phyloP scores from a whole-genome alignment of 179 eudicot species.

The Heliamphora ciliata region DNA sequence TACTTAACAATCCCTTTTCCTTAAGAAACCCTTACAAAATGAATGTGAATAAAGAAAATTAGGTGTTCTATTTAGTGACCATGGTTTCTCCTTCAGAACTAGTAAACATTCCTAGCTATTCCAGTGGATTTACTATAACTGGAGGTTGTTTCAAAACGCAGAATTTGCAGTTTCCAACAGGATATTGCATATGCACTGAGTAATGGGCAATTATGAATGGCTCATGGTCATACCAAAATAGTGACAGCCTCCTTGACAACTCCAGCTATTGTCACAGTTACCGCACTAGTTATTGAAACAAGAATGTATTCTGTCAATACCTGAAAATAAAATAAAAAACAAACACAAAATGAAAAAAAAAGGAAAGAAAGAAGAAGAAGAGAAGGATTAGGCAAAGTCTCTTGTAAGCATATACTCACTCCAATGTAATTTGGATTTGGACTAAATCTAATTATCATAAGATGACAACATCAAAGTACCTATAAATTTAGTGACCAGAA shows the following conservation, averaged over 20 bases:
- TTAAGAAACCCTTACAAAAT: neutral
- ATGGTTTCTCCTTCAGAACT: neutral
- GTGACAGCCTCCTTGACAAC: conserved; percentile 98
- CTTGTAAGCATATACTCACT: neutral
- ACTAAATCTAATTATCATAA: conserved; percentile 9
- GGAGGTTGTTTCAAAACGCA: neutral
- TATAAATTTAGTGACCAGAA: neutral
- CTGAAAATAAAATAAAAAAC: conserved; percentile 30
- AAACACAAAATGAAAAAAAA: neutral
- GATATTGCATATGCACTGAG: neutral
- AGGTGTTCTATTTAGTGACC: neutral
- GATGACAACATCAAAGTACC: conserved; percentile 6
- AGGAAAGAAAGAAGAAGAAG: neutral
- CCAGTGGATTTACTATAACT: neutral
- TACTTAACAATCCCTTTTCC: neutral
- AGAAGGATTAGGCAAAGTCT: conserved; percentile 10
- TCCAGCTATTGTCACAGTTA: conserved; percentile 93
- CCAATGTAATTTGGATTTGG: neutral
- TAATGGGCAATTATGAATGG: conserved; percentile 5
- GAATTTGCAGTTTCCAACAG: neutral
- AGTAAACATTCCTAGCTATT: neutral
- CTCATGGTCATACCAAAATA: conserved; percentile 60
- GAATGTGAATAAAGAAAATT: neutral
- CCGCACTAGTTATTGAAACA: conserved; percentile 90
- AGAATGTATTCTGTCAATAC: conserved; percentile 87